Conservation (phyloP, 225 moss, liverwort and hornwort genomes). For the Bryoerythrophyllum caledonicum region DNA sequence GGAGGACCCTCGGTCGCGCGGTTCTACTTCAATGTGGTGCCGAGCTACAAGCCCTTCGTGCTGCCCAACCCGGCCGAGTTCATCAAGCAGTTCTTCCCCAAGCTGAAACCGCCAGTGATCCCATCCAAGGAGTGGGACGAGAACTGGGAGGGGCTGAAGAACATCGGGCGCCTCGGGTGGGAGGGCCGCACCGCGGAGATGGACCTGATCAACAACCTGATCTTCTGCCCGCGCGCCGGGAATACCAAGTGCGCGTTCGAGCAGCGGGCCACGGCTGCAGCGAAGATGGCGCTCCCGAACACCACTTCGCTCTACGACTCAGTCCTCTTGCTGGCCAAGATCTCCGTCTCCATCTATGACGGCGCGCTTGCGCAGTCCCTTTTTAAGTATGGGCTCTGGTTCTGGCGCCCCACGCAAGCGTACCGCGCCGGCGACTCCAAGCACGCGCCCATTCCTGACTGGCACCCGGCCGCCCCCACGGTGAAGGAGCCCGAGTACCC, state of each 20-base stretch:
- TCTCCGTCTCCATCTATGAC: slow-evolving; percentile 31
- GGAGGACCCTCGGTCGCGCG: not conserved
- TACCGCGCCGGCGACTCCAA: slow-evolving; percentile 22
- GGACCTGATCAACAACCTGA: slow-evolving; percentile 25
- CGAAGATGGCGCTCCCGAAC: slow-evolving; percentile 3
- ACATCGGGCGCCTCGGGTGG: slow-evolving; percentile 29
- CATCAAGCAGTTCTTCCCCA: not conserved
- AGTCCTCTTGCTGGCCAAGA: slow-evolving; percentile 35
- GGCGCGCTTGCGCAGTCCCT: slow-evolving; percentile 1
- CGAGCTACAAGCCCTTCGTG: slow-evolving; percentile 18
- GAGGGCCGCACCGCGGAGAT: slow-evolving; percentile 30
- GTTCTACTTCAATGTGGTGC: slow-evolving; percentile 16
- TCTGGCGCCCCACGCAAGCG: slow-evolving; percentile 33
- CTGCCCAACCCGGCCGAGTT: slow-evolving; percentile 11
- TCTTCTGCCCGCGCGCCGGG: not conserved
- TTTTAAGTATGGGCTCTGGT: slow-evolving; percentile 33
- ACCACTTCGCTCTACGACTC: slow-evolving; percentile 31
- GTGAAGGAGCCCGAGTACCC: slow-evolving; percentile 31
- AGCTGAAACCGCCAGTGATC: slow-evolving; percentile 23
- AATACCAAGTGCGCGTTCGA: slow-evolving; percentile 24
- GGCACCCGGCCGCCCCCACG: slow-evolving; percentile 24
- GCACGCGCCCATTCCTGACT: slow-evolving; percentile 29
- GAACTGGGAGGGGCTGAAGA: slow-evolving; percentile 23
- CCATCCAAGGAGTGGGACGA: slow-evolving; percentile 34
- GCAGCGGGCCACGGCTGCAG: slow-evolving; percentile 9